Evolutionary conservation across 352 stramenopile species (phyloP).

Genomic region (Pythium plurisporium): DNA sequence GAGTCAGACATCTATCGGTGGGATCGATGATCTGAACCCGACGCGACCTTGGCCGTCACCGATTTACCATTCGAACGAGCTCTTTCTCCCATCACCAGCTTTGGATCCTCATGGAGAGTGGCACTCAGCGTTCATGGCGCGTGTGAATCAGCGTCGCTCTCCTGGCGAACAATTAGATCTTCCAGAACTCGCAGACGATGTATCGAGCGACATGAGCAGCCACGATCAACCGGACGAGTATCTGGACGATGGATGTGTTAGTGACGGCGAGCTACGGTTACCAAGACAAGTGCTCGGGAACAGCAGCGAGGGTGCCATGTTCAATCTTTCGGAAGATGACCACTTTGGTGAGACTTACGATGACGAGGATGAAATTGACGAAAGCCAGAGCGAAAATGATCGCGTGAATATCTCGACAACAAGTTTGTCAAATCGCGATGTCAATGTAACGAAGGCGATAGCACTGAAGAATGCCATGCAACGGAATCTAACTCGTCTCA

Average conservation of each 20-base stretch:
- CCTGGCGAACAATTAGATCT: conserved; percentile 18
- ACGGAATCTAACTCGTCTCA: conserved; percentile 37
- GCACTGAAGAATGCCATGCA: conserved; percentile 59
- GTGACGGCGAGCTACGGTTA: conserved; percentile 12
- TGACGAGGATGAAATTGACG: not conserved
- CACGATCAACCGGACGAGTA: conserved; percentile 6
- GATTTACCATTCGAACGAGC: not conserved
- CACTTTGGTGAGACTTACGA: not conserved
- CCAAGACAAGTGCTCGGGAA: not conserved
- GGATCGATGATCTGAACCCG: too few species aligned
- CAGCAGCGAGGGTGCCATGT: not conserved
- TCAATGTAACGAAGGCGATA: conserved; percentile 61
- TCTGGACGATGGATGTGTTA: conserved; percentile 4
- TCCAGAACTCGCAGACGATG: conserved; percentile 14
- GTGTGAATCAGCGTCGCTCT: not conserved
- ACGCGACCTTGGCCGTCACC: too few species aligned
- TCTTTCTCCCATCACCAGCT: not conserved
- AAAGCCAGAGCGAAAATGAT: not conserved
- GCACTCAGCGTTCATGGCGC: conserved; percentile 16
- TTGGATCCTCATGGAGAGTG: conserved; percentile 2
- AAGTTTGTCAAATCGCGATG: conserved; percentile 41
- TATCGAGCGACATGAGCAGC: conserved; percentile 17
- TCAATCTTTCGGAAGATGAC: conserved; percentile 9
- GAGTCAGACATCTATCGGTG: too few species aligned
- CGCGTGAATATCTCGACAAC: not conserved